Evolutionary conservation across 495 filamentous ascomycete genomes (phyloP).

Genomic region (Hyaloscypha hepaticicola): DNA sequence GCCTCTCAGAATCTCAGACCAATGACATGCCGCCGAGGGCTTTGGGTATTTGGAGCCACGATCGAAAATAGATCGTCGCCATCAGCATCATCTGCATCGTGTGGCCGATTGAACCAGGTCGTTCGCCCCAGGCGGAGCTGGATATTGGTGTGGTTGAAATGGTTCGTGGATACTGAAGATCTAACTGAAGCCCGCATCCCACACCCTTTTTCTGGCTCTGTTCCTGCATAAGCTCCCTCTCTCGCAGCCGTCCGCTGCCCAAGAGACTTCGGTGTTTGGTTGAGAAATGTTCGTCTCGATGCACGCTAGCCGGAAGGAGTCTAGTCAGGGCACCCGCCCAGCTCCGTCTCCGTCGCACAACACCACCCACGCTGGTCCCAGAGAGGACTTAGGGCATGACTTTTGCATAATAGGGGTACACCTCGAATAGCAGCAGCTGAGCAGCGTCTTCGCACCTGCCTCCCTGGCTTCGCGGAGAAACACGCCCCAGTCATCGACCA

Average conservation of each 20-base stretch:
- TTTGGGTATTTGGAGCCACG: neutral
- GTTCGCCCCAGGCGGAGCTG: neutral
- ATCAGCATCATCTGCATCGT: neutral
- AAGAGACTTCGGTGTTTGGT: neutral
- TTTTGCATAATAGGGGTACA: neutral
- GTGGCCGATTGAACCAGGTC: neutral
- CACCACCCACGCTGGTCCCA: too few relatives aligned
- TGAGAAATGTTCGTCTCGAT: neutral
- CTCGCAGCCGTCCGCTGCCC: neutral
- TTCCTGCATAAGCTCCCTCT: neutral
- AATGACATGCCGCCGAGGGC: conserved; percentile 1
- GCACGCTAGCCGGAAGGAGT: neutral
- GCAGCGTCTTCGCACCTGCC: neutral
- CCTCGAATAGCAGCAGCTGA: neutral
- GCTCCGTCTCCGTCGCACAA: neutral
- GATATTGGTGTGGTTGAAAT: neutral
- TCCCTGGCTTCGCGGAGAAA: neutral
- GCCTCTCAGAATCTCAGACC: conserved; percentile 4
- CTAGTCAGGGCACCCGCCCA: conserved; percentile 6
- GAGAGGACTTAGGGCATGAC: neutral
- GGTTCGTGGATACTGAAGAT: neutral
- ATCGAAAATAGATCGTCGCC: conserved; percentile 11
- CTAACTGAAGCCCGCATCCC: neutral
- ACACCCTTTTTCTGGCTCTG: neutral
- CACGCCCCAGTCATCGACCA: neutral